Evolutionary conservation across 176 grass and related monocot species (phyloP).

Genomic region (Melocanna baccifera): DNA sequence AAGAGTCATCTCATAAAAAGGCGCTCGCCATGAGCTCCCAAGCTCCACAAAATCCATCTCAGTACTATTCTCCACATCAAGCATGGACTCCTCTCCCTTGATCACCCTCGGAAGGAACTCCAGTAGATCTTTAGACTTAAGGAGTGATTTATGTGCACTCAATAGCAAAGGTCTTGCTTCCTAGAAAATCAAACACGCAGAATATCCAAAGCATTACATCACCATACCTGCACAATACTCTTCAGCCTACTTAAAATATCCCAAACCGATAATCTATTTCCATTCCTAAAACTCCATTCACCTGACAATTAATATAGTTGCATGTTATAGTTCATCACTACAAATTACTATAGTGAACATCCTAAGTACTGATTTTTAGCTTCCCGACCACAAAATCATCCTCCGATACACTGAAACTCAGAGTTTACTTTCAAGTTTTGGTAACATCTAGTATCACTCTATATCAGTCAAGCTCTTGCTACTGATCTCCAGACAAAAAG

Average conservation of each 20-base stretch:
- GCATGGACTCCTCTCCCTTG: constrained; percentile 4
- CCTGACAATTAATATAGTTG: too few species aligned
- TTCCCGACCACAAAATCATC: background rate
- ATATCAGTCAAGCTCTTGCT: background rate
- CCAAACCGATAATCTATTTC: background rate
- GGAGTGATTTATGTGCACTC: constrained; percentile 47
- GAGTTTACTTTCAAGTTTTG: background rate
- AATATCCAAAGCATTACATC: constrained; percentile 9
- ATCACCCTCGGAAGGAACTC: constrained; percentile 46
- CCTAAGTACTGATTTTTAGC: background rate
- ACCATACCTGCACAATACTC: background rate
- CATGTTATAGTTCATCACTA: background rate
- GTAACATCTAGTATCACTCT: background rate
- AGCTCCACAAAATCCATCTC: constrained; percentile 66
- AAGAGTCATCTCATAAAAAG: constrained; percentile 70
- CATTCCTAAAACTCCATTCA: background rate
- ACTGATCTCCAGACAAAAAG: background rate
- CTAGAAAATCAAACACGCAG: constrained; percentile 32
- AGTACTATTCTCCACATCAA: constrained; percentile 25
- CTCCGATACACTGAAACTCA: background rate
- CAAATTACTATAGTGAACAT: background rate
- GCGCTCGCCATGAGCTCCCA: constrained; percentile 63
- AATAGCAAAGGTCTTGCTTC: constrained; percentile 63
- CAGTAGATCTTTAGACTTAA: constrained; percentile 51
- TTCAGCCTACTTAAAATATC: background rate